Base-by-base conservation (phyloP, 495 filamentous ascomycete genomes). In the Amorphotheca resinae region DNA sequence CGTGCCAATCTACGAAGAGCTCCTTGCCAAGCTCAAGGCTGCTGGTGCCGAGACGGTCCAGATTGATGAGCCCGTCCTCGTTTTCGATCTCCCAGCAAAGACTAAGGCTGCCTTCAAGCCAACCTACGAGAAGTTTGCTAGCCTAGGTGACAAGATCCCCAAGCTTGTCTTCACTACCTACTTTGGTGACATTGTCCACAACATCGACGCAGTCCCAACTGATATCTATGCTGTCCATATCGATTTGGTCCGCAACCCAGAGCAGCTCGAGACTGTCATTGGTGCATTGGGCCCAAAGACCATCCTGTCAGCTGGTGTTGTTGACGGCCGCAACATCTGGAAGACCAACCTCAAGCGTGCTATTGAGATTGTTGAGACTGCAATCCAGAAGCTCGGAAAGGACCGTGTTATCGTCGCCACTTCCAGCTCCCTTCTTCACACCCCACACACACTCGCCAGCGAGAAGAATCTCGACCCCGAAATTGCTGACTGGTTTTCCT, bases 271-370 rank as follows among this genome's bases (percentile, higher is more conserved):
- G 25, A 74, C 76, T 37, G 83, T 95, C 56, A 59, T 83, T 42
- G 68, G 62, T 49, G 74, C 79, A 50, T 76, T 95, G 41, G 86
- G 87, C 54, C 70, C 84, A 49, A 81, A 84, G 57, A 91, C 95
- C 67, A 65, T 78, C 44, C 82, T 98, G 45, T 96, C 93, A 42
- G 77, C 76, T 54, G 91, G 91, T 80, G 80, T 98, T 52, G 91
- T 98, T 50, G 87, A 96, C 57, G 93, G 91, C 54, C 84, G 91
- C 59, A 98, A 98, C 76, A 98, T 98, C 76, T 98, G 91, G 91
- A 96, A 98, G 86, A 94, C 85, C 67, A 86, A 95, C 76, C 82
- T 93, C 65, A 77, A 87, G 73, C 74, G 74, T 55, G 85, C 89
- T 50, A 87, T 95, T 53, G 86, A 84, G 69, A 75, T 73, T 55